Conservation (phyloP, 129 eudicot genomes). For the Saposhnikovia divaricata region DNA sequence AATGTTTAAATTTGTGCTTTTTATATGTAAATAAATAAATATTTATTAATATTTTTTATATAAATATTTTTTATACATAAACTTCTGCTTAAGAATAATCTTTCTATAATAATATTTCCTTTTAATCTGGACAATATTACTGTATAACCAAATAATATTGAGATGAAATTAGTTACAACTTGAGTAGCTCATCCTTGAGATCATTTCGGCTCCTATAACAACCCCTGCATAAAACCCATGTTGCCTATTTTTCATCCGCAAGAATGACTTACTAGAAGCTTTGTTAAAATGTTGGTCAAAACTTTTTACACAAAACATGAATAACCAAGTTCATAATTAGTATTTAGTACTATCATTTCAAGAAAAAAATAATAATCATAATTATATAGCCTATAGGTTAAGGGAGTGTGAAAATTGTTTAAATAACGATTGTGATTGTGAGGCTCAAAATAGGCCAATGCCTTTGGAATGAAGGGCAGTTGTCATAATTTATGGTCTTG, state of each 20-base stretch:
- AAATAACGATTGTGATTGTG: constrained; percentile 4
- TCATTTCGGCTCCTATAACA: neutral
- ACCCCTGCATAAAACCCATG: neutral
- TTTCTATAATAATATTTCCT: no score
- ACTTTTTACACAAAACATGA: neutral
- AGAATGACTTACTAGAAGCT: neutral
- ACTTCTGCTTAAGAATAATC: no score
- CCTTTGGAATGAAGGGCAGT: constrained; percentile 14
- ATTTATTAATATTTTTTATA: no score
- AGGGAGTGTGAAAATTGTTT: neutral
- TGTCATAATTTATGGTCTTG: constrained; percentile 19
- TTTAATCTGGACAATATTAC: no score
- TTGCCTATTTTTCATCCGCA: neutral
- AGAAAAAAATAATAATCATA: no score
- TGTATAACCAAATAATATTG: no score
- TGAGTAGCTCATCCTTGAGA: no score
- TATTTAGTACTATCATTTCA: neutral
- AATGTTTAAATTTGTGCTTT: no score
- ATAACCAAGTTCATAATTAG: neutral
- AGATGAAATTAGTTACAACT: no score
- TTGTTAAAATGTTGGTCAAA: neutral
- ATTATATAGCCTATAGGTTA: neutral
- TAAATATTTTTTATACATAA: no score
- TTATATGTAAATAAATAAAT: no score
- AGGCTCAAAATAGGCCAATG: constrained; percentile 20